Conservation (phyloP, 2,329 filamentous ascomycete species). For the Pestalotiopsis sp. region DNA sequence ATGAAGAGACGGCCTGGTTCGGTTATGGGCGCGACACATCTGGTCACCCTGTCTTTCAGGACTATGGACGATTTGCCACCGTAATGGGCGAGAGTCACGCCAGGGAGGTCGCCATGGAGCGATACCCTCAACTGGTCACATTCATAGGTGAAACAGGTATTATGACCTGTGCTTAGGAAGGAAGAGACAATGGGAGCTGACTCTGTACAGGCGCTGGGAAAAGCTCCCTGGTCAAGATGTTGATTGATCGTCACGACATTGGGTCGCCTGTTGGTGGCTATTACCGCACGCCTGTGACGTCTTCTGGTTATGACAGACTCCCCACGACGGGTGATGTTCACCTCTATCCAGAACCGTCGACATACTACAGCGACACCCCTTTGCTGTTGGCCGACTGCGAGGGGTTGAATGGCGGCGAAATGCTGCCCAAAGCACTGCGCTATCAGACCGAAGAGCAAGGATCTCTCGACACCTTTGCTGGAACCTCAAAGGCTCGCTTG, state of each 20-base stretch:
- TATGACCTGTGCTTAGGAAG: too few relatives aligned
- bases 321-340: constrained; percentile 50
- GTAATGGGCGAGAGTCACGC: constrained; percentile 29
- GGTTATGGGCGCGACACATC: constrained; percentile 2
- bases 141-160: constrained; percentile 37
- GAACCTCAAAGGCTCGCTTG: constrained; percentile 14
- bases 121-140: constrained; percentile 34
- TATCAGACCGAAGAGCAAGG: constrained; percentile 8
- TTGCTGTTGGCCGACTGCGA: constrained; percentile 51
- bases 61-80: constrained; percentile 40
- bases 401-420: constrained; percentile 47
- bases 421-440: constrained; percentile 10
- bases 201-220: constrained; percentile 38
- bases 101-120: constrained; percentile 10
- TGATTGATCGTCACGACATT: constrained; percentile 34
- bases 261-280: constrained; percentile 17
- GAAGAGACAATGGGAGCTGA: not conserved
- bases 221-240: constrained; percentile 44
- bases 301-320: constrained; percentile 34
- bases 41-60: constrained; percentile 32
- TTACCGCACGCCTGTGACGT: constrained; percentile 36
- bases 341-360: constrained; percentile 45
- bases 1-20: constrained; percentile 12
- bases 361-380: constrained; percentile 33
- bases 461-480: not conserved